Evolutionary conservation across 1,284 basidiomycete genomes (phyloP).

Genomic region (Austroboletus novae-zelandiae): DNA sequence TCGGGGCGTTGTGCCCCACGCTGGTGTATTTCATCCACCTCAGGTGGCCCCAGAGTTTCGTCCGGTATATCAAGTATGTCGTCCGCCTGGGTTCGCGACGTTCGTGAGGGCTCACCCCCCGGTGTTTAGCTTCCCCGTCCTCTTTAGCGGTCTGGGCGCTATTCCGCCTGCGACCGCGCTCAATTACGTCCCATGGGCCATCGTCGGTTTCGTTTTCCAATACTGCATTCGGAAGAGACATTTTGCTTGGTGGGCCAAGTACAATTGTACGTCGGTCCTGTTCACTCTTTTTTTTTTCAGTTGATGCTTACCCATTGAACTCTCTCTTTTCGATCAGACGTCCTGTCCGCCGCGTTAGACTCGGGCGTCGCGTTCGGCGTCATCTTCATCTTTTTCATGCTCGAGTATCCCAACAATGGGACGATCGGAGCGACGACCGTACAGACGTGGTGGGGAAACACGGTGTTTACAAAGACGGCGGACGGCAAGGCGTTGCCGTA

Average conservation of each 20-base stretch:
- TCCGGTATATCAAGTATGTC: slow-evolving; percentile 46
- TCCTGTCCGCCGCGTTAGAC: slow-evolving; percentile 48
- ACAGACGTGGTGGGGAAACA: slow-evolving; percentile 74
- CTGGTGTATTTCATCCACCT: slow-evolving; percentile 38
- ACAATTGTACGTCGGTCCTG: slow-evolving; percentile 42
- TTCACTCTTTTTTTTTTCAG: neutral
- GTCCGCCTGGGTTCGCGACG: neutral
- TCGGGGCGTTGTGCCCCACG: slow-evolving; percentile 49
- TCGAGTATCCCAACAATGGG: slow-evolving; percentile 66
- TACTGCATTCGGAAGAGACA: slow-evolving; percentile 47
- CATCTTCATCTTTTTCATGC: slow-evolving; percentile 62
- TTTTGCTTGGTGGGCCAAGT: slow-evolving; percentile 56
- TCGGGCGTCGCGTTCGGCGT: slow-evolving; percentile 56
- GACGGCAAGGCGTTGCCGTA: slow-evolving; percentile 36
- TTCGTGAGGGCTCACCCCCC: too few relatives aligned
- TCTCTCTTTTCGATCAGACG: slow-evolving; percentile 34
- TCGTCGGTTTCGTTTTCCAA: slow-evolving; percentile 54
- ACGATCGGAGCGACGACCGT: slow-evolving; percentile 54
- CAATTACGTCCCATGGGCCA: slow-evolving; percentile 49
- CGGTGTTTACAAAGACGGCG: slow-evolving; percentile 44
- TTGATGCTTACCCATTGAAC: neutral
- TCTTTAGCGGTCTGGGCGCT: slow-evolving; percentile 48
- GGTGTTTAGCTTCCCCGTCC: slow-evolving; percentile 44
- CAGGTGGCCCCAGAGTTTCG: slow-evolving; percentile 42
- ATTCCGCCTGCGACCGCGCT: slow-evolving; percentile 51